Evolutionary conservation across 2,329 filamentous ascomycete genomes (phyloP), one percentile per base, ranked within the genome.

Genomic region (Exophiala bonariae): DNA sequence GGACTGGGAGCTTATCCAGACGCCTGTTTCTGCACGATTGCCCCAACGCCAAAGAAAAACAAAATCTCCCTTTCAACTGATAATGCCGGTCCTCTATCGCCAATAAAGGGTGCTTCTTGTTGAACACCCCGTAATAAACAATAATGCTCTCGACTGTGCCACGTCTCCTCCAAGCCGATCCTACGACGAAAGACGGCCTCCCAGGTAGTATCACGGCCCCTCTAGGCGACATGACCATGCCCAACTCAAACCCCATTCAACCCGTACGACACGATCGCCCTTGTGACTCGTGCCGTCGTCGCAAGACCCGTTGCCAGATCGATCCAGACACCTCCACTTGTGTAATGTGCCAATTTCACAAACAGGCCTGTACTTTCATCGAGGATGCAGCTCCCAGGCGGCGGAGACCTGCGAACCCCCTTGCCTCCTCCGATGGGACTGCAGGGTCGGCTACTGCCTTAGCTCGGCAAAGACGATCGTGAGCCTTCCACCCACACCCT

Each of bases 291-390:
- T 59, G 57, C 51, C 52, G 57, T 26, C 46, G 54, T 32, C 56
- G 57, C 41, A 56, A 59, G 47, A 54, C 49, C 36, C 57, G 54
- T 40, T 59, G 57, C 47, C 51, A 55, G 40, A 54, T 58, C 38
- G 41, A 48, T 26, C 35, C 49, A 13, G 52, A 51, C 38, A 35
- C 50, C 10, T 31, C 35, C 18, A 28, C 46, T 6, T 57, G 55
- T 43, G 50, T 57, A 23, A 52, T 55, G 48, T 56, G 53, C 42
- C 47, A 52, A 31, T 54, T 56, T 44, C 57, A 58, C 50, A 50
- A 53, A 17, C 56, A 57, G 41, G 39, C 54, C 17, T 59, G 56
- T 49, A 58, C 56, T 41, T 58, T 55, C 49, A 47, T 56, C 41
- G 57, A 59, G 41, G 55, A 58, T 16, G 48, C 54, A 31, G 49